These are phyloP conservation scores for Pyrus betulifolia DNA, from an alignment of 306 rosid species.

Conservation along the genomic window DNA sequence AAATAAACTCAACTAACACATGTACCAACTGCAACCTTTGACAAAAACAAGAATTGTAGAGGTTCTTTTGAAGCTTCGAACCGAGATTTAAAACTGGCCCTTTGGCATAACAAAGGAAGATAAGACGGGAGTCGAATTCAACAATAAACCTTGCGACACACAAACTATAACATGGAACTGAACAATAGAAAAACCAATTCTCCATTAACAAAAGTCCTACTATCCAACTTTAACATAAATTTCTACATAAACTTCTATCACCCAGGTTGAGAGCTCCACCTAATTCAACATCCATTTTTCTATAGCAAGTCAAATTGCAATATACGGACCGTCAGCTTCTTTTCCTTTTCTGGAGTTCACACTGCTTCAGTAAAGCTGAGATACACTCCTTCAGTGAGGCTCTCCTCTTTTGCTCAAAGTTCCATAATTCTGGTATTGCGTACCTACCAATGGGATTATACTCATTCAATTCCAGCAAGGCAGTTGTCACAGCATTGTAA, in stretches of 20 bases:
- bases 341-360: slow-evolving; percentile 25
- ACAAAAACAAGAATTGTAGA: too few relatives aligned
- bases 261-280: background rate
- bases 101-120: too few relatives aligned
- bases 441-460: slow-evolving; percentile 53
- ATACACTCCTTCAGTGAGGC: slow-evolving; percentile 49
- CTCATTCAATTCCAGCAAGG: slow-evolving; percentile 52
- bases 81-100: too few relatives aligned
- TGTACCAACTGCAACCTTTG: too few relatives aligned
- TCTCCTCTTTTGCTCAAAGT: slow-evolving; percentile 37
- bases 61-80: too few relatives aligned
- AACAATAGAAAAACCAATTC: background rate
- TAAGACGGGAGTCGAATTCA: too few relatives aligned
- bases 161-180: too few relatives aligned
- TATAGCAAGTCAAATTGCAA: background rate
- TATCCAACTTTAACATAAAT: background rate
- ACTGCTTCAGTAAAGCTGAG: slow-evolving; percentile 20
- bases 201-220: too few relatives aligned
- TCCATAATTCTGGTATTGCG: slow-evolving; percentile 40
- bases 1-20: too few relatives aligned
- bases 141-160: too few relatives aligned
- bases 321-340: slow-evolving; percentile 16
- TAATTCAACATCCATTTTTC: background rate
- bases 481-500: slow-evolving; percentile 30
- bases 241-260: too few relatives aligned